Base-by-base conservation (phyloP, 345 rosid species). In the Limnanthes douglasii region DNA sequence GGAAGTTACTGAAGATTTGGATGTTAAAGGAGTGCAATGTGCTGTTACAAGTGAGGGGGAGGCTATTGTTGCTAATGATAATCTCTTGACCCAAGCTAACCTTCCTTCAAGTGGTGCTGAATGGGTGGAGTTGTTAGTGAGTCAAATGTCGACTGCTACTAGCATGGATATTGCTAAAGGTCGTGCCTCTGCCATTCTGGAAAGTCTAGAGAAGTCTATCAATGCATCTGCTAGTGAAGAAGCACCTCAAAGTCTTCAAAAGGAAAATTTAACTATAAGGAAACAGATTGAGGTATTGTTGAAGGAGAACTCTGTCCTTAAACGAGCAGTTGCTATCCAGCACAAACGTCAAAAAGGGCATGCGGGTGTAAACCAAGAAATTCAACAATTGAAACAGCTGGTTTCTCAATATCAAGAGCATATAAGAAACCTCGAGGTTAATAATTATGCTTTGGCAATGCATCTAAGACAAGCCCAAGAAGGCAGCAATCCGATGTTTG, bases 291-390 rank as follows among this genome's bases (percentile, higher is more conserved):
- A 71, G 43, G 55, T 59, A 19, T 32, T 75, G 37, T 29, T 71
- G 21, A 65, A 68, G 42, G 97, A 82, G 50, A 82, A 82, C 56
- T 30, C 64, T 10, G 69, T 86, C 38, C 80, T 86, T 4, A 86
- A 86, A 56, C 79, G 85, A 15, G 95, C 83, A 3, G 94, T 86
- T 45, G 66, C 88, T 18, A 75, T 78, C 43, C 93, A 82, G 46
- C 90, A 88, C 39, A 93, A 88, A 40, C 86, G 93, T 7, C 88
- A 75, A 39, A 82, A 71, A 53, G 79, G 64, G 26, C 64, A 37
- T 0, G 93, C 82, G 6, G 75, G 57, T 16, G 68, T 51, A 12
- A 69, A 54, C 49, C 61, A 43, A 28, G 93, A 88, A 61, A 35
- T 71, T 50, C 69, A 67, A 31, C 57, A 75, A 16, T 49, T 70